Percentiles rank a stretch among this genome's conserved stretches.
Evolutionary conservation across 2,329 filamentous ascomycete species (phyloP).

Genomic region (Cercospora sp.): DNA sequence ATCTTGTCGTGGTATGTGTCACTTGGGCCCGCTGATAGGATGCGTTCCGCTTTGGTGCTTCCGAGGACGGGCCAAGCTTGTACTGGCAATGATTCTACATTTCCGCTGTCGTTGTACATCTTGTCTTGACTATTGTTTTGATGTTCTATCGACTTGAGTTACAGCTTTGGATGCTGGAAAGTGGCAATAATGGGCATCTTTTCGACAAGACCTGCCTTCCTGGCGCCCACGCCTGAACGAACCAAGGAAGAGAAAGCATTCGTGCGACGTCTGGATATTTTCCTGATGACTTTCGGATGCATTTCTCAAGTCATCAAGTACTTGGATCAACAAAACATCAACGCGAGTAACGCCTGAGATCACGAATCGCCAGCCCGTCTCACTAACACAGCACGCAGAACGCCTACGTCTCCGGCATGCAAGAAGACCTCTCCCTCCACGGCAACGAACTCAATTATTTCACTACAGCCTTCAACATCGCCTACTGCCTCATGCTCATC

Average conservation of each 20-base stretch:
- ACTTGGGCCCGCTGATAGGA: slow-evolving; percentile 11
- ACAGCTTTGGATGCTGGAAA: not conserved
- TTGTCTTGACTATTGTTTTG: not conserved
- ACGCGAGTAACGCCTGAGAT: not conserved
- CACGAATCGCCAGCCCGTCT: too few relatives aligned
- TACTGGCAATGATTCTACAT: not conserved
- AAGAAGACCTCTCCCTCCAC: slow-evolving; percentile 34
- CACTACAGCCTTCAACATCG: slow-evolving; percentile 45
- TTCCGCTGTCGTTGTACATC: not conserved
- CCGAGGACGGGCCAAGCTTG: slow-evolving; percentile 6
- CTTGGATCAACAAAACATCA: slow-evolving; percentile 36
- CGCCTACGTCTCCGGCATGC: slow-evolving; percentile 28
- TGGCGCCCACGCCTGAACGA: slow-evolving; percentile 27
- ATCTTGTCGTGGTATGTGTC: slow-evolving; percentile 7
- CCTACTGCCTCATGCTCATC: slow-evolving; percentile 45
- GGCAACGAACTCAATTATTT: slow-evolving; percentile 39
- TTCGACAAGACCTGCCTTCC: slow-evolving; percentile 21
- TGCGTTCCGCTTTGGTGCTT: slow-evolving; percentile 4
- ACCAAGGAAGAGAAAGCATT: slow-evolving; percentile 41
- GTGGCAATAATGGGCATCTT: slow-evolving; percentile 23
- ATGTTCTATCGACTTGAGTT: not conserved
- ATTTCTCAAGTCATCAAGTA: slow-evolving; percentile 44
- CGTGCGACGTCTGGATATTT: slow-evolving; percentile 43
- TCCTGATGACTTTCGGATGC: slow-evolving; percentile 45
- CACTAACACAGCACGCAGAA: not conserved